These are phyloP conservation scores for Phytophthora cryptogea DNA, from an alignment of 352 stramenopile species.

Conservation along the genomic window DNA sequence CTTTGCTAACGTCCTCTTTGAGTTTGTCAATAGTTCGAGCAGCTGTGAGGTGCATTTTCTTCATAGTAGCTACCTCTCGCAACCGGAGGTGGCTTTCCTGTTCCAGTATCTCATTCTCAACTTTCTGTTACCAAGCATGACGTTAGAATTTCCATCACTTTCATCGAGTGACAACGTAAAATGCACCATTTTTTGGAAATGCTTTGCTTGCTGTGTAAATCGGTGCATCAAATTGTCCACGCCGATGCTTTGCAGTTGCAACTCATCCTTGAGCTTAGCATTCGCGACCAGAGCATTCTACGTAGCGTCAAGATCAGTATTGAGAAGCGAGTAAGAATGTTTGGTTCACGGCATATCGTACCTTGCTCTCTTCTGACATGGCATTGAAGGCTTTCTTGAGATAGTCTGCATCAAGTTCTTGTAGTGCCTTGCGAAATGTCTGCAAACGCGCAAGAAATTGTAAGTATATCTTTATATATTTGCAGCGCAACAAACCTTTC, in stretches of 20 bases:
- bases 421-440: constrained; percentile 76
- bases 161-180: too few relatives aligned
- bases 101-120: constrained; percentile 77
- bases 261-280: constrained; percentile 80
- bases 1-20: constrained; percentile 48
- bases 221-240: constrained; percentile 84
- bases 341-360: constrained; percentile 3
- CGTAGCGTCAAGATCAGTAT: neutral
- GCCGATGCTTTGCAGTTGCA: constrained; percentile 77
- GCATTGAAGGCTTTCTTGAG: constrained; percentile 83
- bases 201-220: constrained; percentile 66
- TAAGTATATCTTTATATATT: neutral
- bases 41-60: constrained; percentile 63
- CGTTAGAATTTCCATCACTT: neutral
- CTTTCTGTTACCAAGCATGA: constrained; percentile 48
- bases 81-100: constrained; percentile 68
- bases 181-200: constrained; percentile 74
- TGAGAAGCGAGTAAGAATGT: neutral
- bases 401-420: constrained; percentile 79
- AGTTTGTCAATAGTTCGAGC: constrained; percentile 68
- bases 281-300: constrained; percentile 81
- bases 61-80: constrained; percentile 62
- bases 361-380: constrained; percentile 85
- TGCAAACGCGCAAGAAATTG: constrained; percentile 11
- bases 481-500: neutral